Evolutionary conservation across 495 filamentous ascomycete genomes (phyloP).

Genomic region (Neurospora discreta): DNA sequence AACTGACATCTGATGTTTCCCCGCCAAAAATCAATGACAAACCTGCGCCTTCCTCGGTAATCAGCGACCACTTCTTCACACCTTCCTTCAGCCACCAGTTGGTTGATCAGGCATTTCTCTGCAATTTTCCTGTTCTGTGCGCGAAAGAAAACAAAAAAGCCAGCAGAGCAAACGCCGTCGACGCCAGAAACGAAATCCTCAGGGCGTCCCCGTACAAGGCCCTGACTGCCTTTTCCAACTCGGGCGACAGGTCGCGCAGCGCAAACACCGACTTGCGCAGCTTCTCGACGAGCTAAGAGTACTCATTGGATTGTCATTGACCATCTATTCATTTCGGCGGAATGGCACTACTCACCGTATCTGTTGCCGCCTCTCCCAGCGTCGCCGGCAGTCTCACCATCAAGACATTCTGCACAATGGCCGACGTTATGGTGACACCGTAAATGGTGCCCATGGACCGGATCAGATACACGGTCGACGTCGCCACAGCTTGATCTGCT

Average conservation of each 20-base stretch:
- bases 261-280: constrained; percentile 46
- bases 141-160: constrained; percentile 21
- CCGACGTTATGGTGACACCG: constrained; percentile 50
- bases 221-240: constrained; percentile 37
- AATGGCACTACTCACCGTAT: constrained; percentile 13
- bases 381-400: constrained; percentile 39
- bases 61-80: too few relatives aligned
- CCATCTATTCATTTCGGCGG: too few relatives aligned
- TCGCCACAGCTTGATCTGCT: constrained; percentile 53
- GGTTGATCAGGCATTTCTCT: constrained; percentile 11
- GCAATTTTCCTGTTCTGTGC: constrained; percentile 14
- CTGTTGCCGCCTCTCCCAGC: constrained; percentile 31
- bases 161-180: constrained; percentile 30
- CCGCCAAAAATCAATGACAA: neutral
- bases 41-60: neutral
- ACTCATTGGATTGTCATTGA: too few relatives aligned
- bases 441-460: constrained; percentile 54
- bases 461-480: constrained; percentile 54
- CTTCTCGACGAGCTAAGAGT: constrained; percentile 39
- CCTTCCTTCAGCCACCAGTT: neutral
- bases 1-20: neutral
- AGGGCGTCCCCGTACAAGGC: constrained; percentile 41
- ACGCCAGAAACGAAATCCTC: constrained; percentile 37
- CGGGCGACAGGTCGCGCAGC: constrained; percentile 33
- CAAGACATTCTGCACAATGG: constrained; percentile 53